phyloP scores from a whole-genome alignment of 768 basidiomycete species.

The Jaapia argillacea region DNA sequence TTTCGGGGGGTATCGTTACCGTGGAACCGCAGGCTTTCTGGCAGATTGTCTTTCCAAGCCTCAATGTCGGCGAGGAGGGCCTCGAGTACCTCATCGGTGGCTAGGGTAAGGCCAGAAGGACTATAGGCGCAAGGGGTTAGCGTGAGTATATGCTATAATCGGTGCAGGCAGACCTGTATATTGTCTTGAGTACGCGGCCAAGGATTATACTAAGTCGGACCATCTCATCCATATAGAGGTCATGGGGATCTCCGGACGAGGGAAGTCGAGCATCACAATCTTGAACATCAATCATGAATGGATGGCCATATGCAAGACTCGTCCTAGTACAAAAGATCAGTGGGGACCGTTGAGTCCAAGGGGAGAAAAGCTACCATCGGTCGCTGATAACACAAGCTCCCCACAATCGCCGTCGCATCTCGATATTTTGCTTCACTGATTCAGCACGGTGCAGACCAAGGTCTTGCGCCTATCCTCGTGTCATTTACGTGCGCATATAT shows the following conservation, averaged over 20 bases:
- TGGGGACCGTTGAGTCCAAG: conserved; percentile 3
- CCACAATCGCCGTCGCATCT: conserved; percentile 87
- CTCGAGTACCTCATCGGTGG: conserved; percentile 73
- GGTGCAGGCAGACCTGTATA: conserved; percentile 60
- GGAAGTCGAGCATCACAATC: conserved; percentile 95
- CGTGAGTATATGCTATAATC: conserved; percentile 7
- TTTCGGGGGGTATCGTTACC: conserved; percentile 57
- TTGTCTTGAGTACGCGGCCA: conserved; percentile 84
- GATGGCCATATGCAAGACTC: conserved; percentile 84
- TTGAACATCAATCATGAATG: conserved; percentile 91
- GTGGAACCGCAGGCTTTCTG: conserved; percentile 66
- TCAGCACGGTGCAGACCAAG: conserved; percentile 92
- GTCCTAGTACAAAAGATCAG: conserved; percentile 38
- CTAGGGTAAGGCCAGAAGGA: conserved; percentile 79
- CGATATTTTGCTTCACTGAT: conserved; percentile 73
- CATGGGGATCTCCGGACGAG: conserved; percentile 71
- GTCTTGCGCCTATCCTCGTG: conserved; percentile 75
- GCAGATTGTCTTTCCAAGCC: conserved; percentile 71
- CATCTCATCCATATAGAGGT: conserved; percentile 83
- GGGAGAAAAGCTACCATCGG: conserved; percentile 54
- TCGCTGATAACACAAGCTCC: conserved; percentile 91
- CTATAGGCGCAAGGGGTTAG: conserved; percentile 23
- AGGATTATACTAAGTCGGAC: conserved; percentile 86
- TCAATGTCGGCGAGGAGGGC: conserved; percentile 55
- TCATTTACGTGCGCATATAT: conserved; percentile 5